Conservation (phyloP, 495 filamentous ascomycete genomes). For the Cryomyces antarcticus region DNA sequence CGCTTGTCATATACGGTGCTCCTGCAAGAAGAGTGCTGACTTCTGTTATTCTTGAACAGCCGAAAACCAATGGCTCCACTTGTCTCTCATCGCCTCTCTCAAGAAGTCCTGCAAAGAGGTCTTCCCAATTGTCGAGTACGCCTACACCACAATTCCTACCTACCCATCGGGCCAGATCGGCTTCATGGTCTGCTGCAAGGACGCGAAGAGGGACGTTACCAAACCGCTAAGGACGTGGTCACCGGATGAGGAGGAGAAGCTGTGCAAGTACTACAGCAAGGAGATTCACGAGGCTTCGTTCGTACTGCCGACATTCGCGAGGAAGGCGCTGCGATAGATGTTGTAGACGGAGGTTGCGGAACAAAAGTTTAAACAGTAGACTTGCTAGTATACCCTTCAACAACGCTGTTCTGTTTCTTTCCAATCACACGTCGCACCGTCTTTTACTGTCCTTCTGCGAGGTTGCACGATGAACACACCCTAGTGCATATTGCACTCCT, state of each 20-base stretch:
- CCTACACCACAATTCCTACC: conserved; percentile 97
- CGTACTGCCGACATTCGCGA: conserved; percentile 78
- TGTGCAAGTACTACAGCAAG: conserved; percentile 89
- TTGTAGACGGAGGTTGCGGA: no score
- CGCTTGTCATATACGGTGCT: conserved; percentile 5
- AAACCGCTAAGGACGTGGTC: conserved; percentile 62
- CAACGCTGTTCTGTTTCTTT: no score
- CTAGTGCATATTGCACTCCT: no score
- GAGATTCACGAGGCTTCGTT: conserved; percentile 90
- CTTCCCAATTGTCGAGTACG: conserved; percentile 95
- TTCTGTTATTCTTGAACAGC: conserved; percentile 29
- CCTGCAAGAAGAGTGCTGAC: background rate
- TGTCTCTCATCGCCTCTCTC: conserved; percentile 70
- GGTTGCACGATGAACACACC: no score
- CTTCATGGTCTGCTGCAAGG: conserved; percentile 99
- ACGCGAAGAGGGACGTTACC: conserved; percentile 58
- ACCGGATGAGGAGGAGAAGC: conserved; percentile 72
- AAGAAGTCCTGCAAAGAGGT: conserved; percentile 94
- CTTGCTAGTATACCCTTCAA: no score
- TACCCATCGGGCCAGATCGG: conserved; percentile 98
- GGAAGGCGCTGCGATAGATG: conserved; percentile 38
- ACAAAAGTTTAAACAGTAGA: no score
- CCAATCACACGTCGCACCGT: no score
- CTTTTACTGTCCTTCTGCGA: no score
- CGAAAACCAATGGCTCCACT: conserved; percentile 98